Percentiles rank a stretch among this genome's conserved stretches.
phyloP scores from a whole-genome alignment of 2,329 filamentous ascomycete species.

The Colletotrichum brevisporum region DNA sequence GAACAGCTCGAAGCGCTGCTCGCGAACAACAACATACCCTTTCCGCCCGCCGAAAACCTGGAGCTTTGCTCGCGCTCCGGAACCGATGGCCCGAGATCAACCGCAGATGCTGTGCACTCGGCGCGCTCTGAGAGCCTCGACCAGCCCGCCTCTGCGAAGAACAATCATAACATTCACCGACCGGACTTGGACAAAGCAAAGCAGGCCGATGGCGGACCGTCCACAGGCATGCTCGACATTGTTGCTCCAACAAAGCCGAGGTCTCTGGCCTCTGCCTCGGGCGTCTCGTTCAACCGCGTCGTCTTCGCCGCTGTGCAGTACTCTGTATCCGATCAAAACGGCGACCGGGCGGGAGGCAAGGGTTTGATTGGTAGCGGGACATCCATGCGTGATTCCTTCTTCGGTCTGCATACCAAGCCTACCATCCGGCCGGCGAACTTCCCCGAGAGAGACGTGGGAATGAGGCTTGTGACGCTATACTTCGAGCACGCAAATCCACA shows the following conservation, averaged over 20 bases:
- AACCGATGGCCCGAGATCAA: slow-evolving; percentile 52
- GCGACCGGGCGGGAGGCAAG: slow-evolving; percentile 58
- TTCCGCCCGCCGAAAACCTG: slow-evolving; percentile 79
- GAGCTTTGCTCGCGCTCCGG: slow-evolving; percentile 70
- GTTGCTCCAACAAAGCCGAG: slow-evolving; percentile 84
- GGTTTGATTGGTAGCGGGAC: slow-evolving; percentile 72
- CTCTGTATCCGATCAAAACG: slow-evolving; percentile 74
- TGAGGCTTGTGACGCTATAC: slow-evolving; percentile 83
- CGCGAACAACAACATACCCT: slow-evolving; percentile 76
- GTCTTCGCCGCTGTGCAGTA: slow-evolving; percentile 94
- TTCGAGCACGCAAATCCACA: slow-evolving; percentile 98
- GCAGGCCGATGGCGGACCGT: slow-evolving; percentile 47
- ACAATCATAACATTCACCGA: slow-evolving; percentile 57
- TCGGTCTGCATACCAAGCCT: slow-evolving; percentile 92
- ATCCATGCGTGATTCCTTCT: slow-evolving; percentile 95
- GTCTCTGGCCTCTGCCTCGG: slow-evolving; percentile 87
- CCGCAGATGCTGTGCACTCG: slow-evolving; percentile 51
- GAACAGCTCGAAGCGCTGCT: slow-evolving; percentile 86
- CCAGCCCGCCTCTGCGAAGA: slow-evolving; percentile 53
- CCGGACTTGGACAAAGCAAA: slow-evolving; percentile 48
- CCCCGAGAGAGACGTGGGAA: slow-evolving; percentile 81
- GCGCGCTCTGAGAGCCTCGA: slow-evolving; percentile 51
- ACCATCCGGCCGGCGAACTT: slow-evolving; percentile 89
- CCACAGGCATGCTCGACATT: slow-evolving; percentile 77
- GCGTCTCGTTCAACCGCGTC: slow-evolving; percentile 93